Evolutionary conservation across 768 basidiomycete genomes (phyloP).

Genomic region (Rossbeevera mucosa): DNA sequence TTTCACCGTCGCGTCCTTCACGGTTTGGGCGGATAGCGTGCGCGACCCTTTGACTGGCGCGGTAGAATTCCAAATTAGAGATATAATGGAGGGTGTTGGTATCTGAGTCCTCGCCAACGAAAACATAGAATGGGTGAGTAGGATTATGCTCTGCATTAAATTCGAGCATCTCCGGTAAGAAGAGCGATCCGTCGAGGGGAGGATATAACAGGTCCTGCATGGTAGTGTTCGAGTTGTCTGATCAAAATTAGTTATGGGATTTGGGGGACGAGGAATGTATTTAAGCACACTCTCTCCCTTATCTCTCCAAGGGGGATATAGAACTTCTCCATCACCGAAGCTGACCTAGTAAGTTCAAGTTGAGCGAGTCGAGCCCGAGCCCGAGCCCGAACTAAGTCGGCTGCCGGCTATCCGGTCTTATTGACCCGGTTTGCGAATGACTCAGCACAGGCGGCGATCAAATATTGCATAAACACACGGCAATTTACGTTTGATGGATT

Average conservation of each 20-base stretch:
- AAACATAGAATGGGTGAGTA: conserved; percentile 29
- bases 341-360: background rate
- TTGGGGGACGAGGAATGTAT: background rate
- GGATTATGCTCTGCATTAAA: conserved; percentile 33
- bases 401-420: background rate
- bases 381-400: background rate
- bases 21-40: conserved; percentile 35
- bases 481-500: too few species aligned
- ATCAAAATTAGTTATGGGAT: background rate
- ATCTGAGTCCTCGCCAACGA: conserved; percentile 16
- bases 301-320: background rate
- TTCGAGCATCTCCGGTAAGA: conserved; percentile 18
- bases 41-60: conserved; percentile 41
- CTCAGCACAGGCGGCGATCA: too few species aligned
- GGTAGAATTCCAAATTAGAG: conserved; percentile 40
- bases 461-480: too few species aligned
- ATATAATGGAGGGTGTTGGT: conserved; percentile 23
- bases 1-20: conserved; percentile 27
- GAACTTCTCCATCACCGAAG: background rate
- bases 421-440: background rate
- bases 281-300: background rate
- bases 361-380: background rate
- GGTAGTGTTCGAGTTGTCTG: background rate
- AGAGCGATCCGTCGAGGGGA: conserved; percentile 32
- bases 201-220: conserved; percentile 11